Evolutionary conservation across 1,284 basidiomycete species (phyloP), one percentile per base, ranked within the genome.

Genomic region (Apiotrichum mycotoxinovorans): DNA sequence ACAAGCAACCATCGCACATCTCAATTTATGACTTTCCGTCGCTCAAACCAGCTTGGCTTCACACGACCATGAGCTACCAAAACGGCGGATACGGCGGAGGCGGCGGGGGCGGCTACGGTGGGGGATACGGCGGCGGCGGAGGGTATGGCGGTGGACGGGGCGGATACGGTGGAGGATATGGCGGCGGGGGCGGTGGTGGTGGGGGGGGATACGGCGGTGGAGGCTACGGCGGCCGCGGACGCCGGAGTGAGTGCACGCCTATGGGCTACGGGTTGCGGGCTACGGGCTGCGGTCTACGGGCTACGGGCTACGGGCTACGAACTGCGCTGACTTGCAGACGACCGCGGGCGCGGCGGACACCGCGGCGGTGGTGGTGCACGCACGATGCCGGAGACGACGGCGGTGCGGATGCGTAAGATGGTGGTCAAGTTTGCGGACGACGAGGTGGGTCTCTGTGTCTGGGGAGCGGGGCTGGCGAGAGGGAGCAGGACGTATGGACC

Each of bases 351-450:
- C 11, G 62, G 65, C 33, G 63, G 66, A 23, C 57, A 56, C 11
- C 65, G 66, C n/a, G 58, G 61, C 43, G 61, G 62, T 27, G 53
- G 63, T 26, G 44, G 64, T 37, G 60, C 59, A 9, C 48, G 54
- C 22, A 56, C 67, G 30, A 56, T 67, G 14, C 71, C 73, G 20
- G 89, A 91, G 65, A 84, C 85, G 17, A 87, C 87, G 20, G 87
- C 88, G 61, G 83, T 87, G 56, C 85, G 83, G 66, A 77, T 89
- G 57, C 86, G 83, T 74, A 83, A 80, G 62, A 80, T 83, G 60
- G 85, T 91, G 61, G 79, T 89, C 67, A 86, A 85, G 68, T 80
- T 88, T 56, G 89, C 88, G 48, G 89, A 93, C 79, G 72, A 77
- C 56, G 88, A 90, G 75, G 89, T 91, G 71, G 79, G 88, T 80